A percentile compares a stretch with the other conserved stretches of the same genome.
These are phyloP conservation scores for Suhomyces prunicola DNA, from an alignment of 805 yeast species.

Conservation along the genomic window DNA sequence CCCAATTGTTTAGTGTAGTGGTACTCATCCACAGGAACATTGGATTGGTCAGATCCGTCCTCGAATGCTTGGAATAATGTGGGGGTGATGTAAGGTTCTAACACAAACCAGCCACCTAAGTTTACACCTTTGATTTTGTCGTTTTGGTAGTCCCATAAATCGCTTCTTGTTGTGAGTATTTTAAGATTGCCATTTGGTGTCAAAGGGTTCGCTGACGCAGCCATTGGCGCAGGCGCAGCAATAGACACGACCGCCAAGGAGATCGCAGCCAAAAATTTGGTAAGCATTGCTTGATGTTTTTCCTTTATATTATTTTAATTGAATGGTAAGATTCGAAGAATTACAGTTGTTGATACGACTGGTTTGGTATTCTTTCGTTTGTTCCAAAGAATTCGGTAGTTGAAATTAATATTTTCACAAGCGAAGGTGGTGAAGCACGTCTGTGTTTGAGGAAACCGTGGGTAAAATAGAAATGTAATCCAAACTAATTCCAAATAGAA, in stretches of 20 bases:
- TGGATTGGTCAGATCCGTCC: conserved; percentile 31
- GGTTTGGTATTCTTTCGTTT: background rate
- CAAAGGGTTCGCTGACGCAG: conserved; percentile 6
- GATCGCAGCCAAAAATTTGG: background rate
- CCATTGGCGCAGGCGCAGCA: conserved; percentile 1
- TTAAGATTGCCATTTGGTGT: conserved; percentile 5
- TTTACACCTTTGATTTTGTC: conserved; percentile 63
- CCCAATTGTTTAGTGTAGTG: conserved; percentile 64
- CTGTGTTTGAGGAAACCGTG: background rate
- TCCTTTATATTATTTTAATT: background rate
- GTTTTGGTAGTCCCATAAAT: conserved; percentile 32
- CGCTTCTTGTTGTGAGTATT: conserved; percentile 19
- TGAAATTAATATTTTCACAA: background rate
- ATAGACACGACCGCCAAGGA: background rate
- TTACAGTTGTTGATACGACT: background rate
- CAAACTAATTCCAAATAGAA: background rate
- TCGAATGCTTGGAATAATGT: conserved; percentile 64
- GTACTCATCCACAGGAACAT: conserved; percentile 80
- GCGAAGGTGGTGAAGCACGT: background rate
- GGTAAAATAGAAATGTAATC: background rate
- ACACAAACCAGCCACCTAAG: conserved; percentile 86
- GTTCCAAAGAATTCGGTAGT: background rate
- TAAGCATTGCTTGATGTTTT: background rate
- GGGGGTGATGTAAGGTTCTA: conserved; percentile 86
- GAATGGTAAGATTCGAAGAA: background rate